Evolutionary conservation across 2,329 filamentous ascomycete species (phyloP).

Genomic region (Fusarium succisae): DNA sequence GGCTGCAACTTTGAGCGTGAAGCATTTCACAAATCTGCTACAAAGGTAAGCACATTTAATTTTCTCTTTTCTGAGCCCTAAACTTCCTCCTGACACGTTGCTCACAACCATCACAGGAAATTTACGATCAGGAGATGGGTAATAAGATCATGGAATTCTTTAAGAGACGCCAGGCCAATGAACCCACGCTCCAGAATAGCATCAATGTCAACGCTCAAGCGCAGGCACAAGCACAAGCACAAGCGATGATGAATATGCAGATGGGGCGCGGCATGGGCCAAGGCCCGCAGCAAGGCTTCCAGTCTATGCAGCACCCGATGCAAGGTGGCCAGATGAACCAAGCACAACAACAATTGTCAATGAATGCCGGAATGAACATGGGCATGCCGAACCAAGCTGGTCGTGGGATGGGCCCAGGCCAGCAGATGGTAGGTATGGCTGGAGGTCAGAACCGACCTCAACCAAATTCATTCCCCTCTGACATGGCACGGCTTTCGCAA

Average conservation of each 20-base stretch:
- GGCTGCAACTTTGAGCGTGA: constrained; percentile 60
- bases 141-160: constrained; percentile 60
- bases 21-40: constrained; percentile 55
- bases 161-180: constrained; percentile 61
- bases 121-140: constrained; percentile 60
- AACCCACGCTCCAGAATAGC: constrained; percentile 59
- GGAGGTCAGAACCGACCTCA: constrained; percentile 47
- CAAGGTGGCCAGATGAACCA: constrained; percentile 63
- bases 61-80: neutral
- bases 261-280: constrained; percentile 63
- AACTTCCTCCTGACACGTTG: neutral
- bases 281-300: constrained; percentile 63
- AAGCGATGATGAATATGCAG: constrained; percentile 63
- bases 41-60: constrained; percentile 54
- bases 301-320: constrained; percentile 67
- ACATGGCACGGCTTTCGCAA: constrained; percentile 52
- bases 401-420: constrained; percentile 54
- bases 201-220: constrained; percentile 57
- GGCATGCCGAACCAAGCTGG: constrained; percentile 51
- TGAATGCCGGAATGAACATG: constrained; percentile 45
- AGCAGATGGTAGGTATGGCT: constrained; percentile 52
- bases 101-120: constrained; percentile 50
- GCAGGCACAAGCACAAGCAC: constrained; percentile 49
- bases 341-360: constrained; percentile 45
- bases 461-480: constrained; percentile 40